These are phyloP conservation scores for Acer saccharum DNA, from an alignment of 345 rosid species.

Conservation along the genomic window DNA sequence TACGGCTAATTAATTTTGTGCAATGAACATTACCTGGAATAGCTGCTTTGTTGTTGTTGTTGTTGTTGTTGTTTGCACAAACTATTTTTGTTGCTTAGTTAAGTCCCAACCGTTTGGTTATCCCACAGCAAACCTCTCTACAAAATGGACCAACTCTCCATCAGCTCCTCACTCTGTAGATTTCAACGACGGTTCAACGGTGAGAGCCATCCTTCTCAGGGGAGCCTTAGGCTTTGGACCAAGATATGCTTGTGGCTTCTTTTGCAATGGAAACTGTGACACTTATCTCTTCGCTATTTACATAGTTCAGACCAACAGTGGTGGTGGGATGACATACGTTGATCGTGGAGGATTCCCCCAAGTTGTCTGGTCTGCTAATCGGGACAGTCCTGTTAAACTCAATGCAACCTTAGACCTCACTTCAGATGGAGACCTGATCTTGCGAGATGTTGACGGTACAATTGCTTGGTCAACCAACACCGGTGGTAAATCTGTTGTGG, in stretches of 20 bases:
- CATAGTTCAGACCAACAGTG: constrained; percentile 16
- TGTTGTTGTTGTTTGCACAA: background rate
- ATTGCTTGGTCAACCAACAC: constrained; percentile 24
- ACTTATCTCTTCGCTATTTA: constrained; percentile 26
- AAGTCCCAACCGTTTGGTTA: constrained; percentile 18
- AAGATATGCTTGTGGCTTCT: constrained; percentile 30
- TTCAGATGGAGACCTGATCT: constrained; percentile 19
- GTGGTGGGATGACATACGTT: background rate
- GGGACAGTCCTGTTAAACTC: constrained; percentile 21
- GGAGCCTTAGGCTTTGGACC: constrained; percentile 14
- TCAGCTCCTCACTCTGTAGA: background rate
- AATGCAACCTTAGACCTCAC: constrained; percentile 25
- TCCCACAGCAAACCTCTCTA: constrained; percentile 30
- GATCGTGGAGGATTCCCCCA: constrained; percentile 18
- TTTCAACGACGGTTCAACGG: constrained; percentile 13
- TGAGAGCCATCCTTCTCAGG: constrained; percentile 28
- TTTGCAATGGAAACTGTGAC: constrained; percentile 11
- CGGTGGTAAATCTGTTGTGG: constrained; percentile 19
- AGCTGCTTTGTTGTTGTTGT: background rate
- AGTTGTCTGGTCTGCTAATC: constrained; percentile 24
- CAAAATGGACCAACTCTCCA: constrained; percentile 22
- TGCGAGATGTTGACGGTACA: constrained; percentile 21
- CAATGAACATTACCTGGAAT: background rate
- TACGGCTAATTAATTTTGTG: background rate
- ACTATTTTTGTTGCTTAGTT: background rate